Base-by-base conservation (phyloP, 148 eudicot species). In the Amaranthus hypochondriacus region DNA sequence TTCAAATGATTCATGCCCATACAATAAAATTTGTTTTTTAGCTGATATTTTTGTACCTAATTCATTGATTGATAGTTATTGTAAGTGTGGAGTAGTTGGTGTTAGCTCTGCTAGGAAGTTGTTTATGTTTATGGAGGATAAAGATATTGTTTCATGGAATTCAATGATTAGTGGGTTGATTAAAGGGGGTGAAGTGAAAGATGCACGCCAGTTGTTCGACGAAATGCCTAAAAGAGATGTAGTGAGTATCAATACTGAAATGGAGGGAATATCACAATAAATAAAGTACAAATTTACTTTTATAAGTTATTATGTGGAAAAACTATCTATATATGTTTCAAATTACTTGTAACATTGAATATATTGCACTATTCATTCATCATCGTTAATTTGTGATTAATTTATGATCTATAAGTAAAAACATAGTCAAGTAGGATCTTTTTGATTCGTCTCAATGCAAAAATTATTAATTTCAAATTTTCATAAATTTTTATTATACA, bases 211-310 rank as follows among this genome's bases (percentile, higher is more conserved):
- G 1, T 13, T 91, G 92, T 94, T 94, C 14, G 98, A 89, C 78
- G 86, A 91, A 88, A 93, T 93, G 98, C 95, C 95, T 56, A 66
- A 78, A 59, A 88, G 87, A 77, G 93, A 94, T 80, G 73, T 62
- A 8, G 93, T 91, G 70, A 89, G 93, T 72, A n/a, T n/a, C n/a
- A n/a, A n/a, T n/a, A n/a, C n/a, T 18, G 18, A 18, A 18, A 18
- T 18, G 18, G 18, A 18, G 18, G 18, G 18, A 18, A 18, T 18
- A 18, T 18, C 18, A 18, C 18, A 18, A 18, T 18, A 18, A 18
- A 18, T 18, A 18, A 18, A 18, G 18, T 18, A 18, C 18, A 18
- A 18, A 18, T 0, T 18, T 18, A 18, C 18, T 18, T 18, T 18
- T 18, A 18, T 18, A 18, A 18, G 18, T 18, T 18, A 18, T 18